phyloP scores from a whole-genome alignment of 306 rosid genomes.

The Sicyos baderoa region DNA sequence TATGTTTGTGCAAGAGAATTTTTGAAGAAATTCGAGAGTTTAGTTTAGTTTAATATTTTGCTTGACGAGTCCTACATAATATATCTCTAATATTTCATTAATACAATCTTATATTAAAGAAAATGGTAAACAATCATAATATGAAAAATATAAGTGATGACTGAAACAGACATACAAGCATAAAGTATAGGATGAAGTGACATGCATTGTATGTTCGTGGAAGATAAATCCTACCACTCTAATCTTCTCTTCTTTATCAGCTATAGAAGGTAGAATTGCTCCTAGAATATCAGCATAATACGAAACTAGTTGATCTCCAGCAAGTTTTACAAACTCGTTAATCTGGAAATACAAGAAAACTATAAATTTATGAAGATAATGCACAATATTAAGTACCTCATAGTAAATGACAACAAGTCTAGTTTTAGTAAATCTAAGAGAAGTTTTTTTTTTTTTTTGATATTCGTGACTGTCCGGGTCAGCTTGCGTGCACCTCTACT shows the following conservation, averaged over 20 bases:
- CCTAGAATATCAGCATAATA: constrained; percentile 94
- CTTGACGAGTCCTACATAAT: not conserved
- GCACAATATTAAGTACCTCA: constrained; percentile 4
- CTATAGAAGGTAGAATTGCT: constrained; percentile 93
- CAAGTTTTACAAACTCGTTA: constrained; percentile 92
- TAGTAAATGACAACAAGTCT: not conserved
- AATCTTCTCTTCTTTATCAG: constrained; percentile 98
- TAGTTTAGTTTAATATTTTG: not conserved
- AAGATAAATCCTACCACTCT: constrained; percentile 65
- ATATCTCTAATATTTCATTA: not conserved
- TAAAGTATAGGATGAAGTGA: not conserved
- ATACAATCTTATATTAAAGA: not conserved
- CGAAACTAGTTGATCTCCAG: constrained; percentile 96
- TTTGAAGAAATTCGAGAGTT: too few relatives aligned
- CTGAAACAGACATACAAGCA: not conserved
- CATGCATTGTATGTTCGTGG: not conserved
- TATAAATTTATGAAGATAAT: not conserved
- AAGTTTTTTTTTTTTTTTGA: too few relatives aligned
- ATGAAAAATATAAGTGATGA: not conserved
- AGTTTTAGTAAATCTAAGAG: not conserved
- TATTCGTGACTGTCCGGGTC: too few relatives aligned
- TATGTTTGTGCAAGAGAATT: too few relatives aligned
- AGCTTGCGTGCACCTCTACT: too few relatives aligned
- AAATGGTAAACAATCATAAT: not conserved
- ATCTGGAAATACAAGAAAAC: constrained; percentile 43